Evolutionary conservation across 805 yeast genomes (phyloP), one percentile per base, ranked within the genome.

Genomic region (Wickerhamomyces bisporus): DNA sequence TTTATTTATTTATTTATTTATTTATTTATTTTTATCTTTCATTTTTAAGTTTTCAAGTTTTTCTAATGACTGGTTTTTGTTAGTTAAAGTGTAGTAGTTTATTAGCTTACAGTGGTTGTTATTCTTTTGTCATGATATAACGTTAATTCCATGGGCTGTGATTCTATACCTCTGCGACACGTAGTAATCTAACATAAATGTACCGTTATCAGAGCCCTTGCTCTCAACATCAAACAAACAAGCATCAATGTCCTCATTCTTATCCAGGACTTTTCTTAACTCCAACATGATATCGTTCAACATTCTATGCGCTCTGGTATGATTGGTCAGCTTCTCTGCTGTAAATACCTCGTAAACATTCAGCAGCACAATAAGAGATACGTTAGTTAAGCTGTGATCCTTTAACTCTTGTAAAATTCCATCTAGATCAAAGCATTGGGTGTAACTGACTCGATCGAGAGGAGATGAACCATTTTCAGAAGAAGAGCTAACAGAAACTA

Each of bases 371-470:
- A 30, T 30, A 6, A 30, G 17, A 11, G 16, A 5, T 6, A 21
- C 9, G 17, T 30, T 20, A 10, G 17, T 10, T 12, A 17, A 9
- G 6, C 12, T 17, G 5, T 13, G 4, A n/a, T 20, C 26, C 11
- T 20, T 13, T 5, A 30, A 30, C 6, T 9, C 13, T 13, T 20
- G 33, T 4, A 20, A 17, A 6, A 30, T 21, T n/a, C 33, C 33
- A 10, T 20, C 26, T 10, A 30, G 33, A 30, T 30, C 33, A 20
- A 30, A 30, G 18, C 33, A 30, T 20, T 30, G 33, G 19, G 33
- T 13, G 12, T 30, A 30, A 6, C n/a, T 17, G 15, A 30, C 24
- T 30, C 32, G 5, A 6, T 30, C 23, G 14, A 30, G 18, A 12
- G 23, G 8, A 10, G n/a, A n/a, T n/a, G n/a, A n/a, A n/a, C n/a